Evolutionary conservation across 768 basidiomycete genomes (phyloP).

Genomic region (Pulveroboletus sp.): DNA sequence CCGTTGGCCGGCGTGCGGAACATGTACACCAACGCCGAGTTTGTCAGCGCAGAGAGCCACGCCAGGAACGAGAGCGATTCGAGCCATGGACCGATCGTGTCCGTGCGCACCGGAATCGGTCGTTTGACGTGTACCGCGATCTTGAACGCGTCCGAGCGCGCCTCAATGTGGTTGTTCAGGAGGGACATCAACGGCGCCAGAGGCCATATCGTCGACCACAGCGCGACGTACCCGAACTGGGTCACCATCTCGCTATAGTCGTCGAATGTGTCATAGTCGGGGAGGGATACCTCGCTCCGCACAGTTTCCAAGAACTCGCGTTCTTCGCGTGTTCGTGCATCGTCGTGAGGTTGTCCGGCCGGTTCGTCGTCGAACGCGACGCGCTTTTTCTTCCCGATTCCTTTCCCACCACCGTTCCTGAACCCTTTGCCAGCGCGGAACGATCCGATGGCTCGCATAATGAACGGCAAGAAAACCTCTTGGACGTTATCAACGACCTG

Average conservation of each 20-base stretch:
- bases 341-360: constrained; percentile 26
- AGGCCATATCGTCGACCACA: constrained; percentile 96
- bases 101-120: constrained; percentile 83
- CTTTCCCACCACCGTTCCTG: constrained; percentile 21
- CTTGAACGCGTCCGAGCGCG: constrained; percentile 94
- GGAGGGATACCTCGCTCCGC: constrained; percentile 71
- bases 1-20: constrained; percentile 55
- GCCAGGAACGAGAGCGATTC: constrained; percentile 83
- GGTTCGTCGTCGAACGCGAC: constrained; percentile 71
- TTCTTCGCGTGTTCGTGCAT: constrained; percentile 53
- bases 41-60: constrained; percentile 87
- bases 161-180: constrained; percentile 89
- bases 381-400: constrained; percentile 52
- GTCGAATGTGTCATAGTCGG: constrained; percentile 76
- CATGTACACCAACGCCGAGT: constrained; percentile 87
- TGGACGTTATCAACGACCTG: constrained; percentile 76
- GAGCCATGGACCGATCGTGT: constrained; percentile 94
- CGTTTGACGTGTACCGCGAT: constrained; percentile 81
- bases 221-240: constrained; percentile 88
- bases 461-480: constrained; percentile 80
- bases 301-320: constrained; percentile 77
- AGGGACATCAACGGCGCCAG: constrained; percentile 86
- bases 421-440: constrained; percentile 46
- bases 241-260: constrained; percentile 98
- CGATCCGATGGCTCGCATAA: constrained; percentile 57